phyloP scores from a whole-genome alignment of 1,139 yeast species.

The Suhomyces guaymorum region DNA sequence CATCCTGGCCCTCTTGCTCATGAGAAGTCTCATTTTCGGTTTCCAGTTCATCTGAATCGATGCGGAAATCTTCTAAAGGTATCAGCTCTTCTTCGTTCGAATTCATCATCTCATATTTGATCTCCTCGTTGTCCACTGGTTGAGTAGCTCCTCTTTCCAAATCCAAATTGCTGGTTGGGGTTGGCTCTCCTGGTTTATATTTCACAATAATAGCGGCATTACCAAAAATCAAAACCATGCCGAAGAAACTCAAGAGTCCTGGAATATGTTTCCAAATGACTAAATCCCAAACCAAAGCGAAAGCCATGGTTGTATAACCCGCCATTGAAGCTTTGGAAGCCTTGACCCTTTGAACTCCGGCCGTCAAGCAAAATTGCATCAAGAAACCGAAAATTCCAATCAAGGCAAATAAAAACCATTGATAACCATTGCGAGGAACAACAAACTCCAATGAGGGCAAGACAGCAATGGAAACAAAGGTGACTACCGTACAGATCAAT shows the following conservation, averaged over 20 bases:
- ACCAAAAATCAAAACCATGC: conserved; percentile 65
- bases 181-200: conserved; percentile 40
- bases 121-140: conserved; percentile 1
- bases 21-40: background rate
- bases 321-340: conserved; percentile 80
- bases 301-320: conserved; percentile 73
- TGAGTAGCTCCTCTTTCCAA: conserved; percentile 6
- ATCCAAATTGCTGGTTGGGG: conserved; percentile 2
- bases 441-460: conserved; percentile 63
- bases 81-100: conserved; percentile 16
- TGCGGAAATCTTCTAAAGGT: conserved; percentile 20
- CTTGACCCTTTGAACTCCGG: conserved; percentile 79
- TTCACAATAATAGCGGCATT: conserved; percentile 64
- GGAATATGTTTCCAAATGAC: conserved; percentile 75
- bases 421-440: conserved; percentile 56
- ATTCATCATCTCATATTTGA: conserved; percentile 11
- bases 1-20: background rate
- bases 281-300: conserved; percentile 78
- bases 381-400: conserved; percentile 80
- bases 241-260: conserved; percentile 64
- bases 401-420: conserved; percentile 62
- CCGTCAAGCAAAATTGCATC: conserved; percentile 76
- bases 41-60: conserved; percentile 15
- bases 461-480: conserved; percentile 53
- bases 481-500: conserved; percentile 54